Percentiles rank a stretch among this genome's conserved stretches.
Conservation (phyloP, 2,329 filamentous ascomycete species). For the Arthroderma uncinatum region DNA sequence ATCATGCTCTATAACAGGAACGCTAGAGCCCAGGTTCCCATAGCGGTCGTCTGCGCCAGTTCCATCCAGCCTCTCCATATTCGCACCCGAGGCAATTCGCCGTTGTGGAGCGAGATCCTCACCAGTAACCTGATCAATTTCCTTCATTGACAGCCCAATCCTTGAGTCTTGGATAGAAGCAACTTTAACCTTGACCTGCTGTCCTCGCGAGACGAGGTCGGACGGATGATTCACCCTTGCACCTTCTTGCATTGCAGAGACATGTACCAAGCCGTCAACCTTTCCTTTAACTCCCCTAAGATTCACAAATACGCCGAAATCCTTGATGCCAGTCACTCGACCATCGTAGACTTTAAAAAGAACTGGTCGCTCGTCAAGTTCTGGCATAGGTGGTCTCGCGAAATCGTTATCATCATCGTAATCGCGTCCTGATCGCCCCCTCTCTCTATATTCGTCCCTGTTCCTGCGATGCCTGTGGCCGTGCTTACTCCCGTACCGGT, state of each 20-base stretch:
- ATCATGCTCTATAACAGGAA: slow-evolving; percentile 54
- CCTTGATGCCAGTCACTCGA: slow-evolving; percentile 80
- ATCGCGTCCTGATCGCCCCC: slow-evolving; percentile 28
- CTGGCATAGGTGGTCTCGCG: slow-evolving; percentile 53
- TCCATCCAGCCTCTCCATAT: slow-evolving; percentile 69
- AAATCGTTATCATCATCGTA: slow-evolving; percentile 47
- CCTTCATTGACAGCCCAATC: slow-evolving; percentile 91
- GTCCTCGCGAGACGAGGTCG: slow-evolving; percentile 68
- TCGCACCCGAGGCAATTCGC: slow-evolving; percentile 77
- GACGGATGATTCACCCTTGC: slow-evolving; percentile 84
- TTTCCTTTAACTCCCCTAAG: slow-evolving; percentile 77
- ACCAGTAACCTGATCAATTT: slow-evolving; percentile 83
- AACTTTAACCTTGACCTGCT: slow-evolving; percentile 86
- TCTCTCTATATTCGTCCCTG: slow-evolving; percentile 37
- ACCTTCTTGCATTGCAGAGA: slow-evolving; percentile 76
- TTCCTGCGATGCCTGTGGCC: slow-evolving; percentile 39
- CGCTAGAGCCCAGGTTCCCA: slow-evolving; percentile 40
- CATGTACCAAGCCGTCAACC: slow-evolving; percentile 84
- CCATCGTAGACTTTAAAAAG: slow-evolving; percentile 84
- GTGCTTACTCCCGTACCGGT: slow-evolving; percentile 48
- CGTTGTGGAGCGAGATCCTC: slow-evolving; percentile 69
- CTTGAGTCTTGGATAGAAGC: slow-evolving; percentile 70
- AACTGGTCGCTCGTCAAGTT: slow-evolving; percentile 70
- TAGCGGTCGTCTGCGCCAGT: slow-evolving; percentile 44
- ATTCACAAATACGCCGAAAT: slow-evolving; percentile 93